Conservation (phyloP, 768 basidiomycete genomes). For the Lentinus tigrinus region DNA sequence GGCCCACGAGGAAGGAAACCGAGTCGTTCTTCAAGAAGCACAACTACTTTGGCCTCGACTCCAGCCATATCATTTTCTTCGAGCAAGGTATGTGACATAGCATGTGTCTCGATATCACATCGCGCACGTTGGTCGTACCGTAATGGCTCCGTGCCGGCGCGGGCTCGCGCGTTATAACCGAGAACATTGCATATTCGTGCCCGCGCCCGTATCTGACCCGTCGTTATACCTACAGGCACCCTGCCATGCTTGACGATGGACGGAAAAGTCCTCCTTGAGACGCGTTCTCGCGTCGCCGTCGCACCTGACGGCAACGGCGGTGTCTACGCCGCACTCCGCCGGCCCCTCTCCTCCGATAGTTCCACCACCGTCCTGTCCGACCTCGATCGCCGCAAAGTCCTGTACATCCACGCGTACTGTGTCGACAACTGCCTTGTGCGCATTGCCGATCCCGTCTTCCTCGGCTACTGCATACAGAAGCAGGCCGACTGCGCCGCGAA, state of each 20-base stretch:
- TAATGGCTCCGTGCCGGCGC: background rate
- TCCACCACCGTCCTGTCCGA: constrained; percentile 81
- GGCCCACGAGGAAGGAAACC: constrained; percentile 87
- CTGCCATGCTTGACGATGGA: constrained; percentile 93
- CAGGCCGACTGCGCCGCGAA: constrained; percentile 92
- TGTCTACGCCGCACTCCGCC: constrained; percentile 88
- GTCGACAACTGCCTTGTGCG: constrained; percentile 99
- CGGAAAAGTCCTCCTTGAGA: constrained; percentile 89
- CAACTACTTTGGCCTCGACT: constrained; percentile 76
- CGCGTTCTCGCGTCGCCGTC: constrained; percentile 77
- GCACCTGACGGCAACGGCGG: constrained; percentile 99
- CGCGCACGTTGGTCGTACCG: background rate
- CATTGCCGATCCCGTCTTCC: constrained; percentile 95
- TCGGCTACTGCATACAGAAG: constrained; percentile 90
- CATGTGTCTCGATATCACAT: background rate
- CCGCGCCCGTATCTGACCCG: background rate
- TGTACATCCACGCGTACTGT: constrained; percentile 92
- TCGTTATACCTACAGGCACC: constrained; percentile 57
- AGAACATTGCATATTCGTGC: background rate
- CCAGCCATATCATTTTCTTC: constrained; percentile 86
- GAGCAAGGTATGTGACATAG: constrained; percentile 75
- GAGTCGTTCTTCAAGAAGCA: constrained; percentile 80
- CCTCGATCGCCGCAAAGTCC: constrained; percentile 68
- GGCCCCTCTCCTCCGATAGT: constrained; percentile 62
- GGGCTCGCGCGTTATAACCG: background rate